phyloP scores from a whole-genome alignment of 139 green algal species.

The Coelastrella sp. region DNA sequence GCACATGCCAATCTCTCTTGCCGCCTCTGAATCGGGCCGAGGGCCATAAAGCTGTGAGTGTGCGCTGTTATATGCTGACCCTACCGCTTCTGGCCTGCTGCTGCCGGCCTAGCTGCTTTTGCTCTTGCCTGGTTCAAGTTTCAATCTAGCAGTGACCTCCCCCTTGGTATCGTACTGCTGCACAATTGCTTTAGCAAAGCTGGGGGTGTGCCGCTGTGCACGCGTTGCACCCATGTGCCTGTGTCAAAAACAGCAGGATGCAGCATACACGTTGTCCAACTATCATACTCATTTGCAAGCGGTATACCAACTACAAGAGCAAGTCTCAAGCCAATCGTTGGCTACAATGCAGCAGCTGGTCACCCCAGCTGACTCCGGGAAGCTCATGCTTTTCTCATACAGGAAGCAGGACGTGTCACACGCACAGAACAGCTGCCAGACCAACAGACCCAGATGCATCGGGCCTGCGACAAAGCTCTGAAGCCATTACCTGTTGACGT shows the following conservation, averaged over 20 bases:
- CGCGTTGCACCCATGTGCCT: conserved; percentile 64
- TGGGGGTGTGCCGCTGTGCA: conserved; percentile 75
- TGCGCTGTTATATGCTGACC: too few relatives aligned
- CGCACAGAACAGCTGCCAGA: background rate
- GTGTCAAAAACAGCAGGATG: conserved; percentile 6
- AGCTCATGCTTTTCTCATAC: too few relatives aligned
- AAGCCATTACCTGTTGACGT: conserved; percentile 65
- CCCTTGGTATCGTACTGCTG: conserved; percentile 82
- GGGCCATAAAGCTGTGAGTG: too few relatives aligned
- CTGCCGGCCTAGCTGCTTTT: background rate
- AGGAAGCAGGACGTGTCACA: background rate
- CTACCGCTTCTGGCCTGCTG: background rate
- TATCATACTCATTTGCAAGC: too few relatives aligned
- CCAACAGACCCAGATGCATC: background rate
- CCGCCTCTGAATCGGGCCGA: too few relatives aligned
- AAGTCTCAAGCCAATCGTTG: too few relatives aligned
- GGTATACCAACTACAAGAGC: too few relatives aligned
- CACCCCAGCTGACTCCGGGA: too few relatives aligned
- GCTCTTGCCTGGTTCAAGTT: conserved; percentile 39
- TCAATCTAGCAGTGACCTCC: conserved; percentile 29
- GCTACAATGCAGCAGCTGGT: too few relatives aligned
- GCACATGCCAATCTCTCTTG: too few relatives aligned
- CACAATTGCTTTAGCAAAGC: conserved; percentile 83
- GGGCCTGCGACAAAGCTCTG: background rate
- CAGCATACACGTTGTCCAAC: background rate